Evolutionary conservation across 78 protist genomes (phyloP), one percentile per base, ranked within the genome.

Genomic region (Cavenderia fasciculata): DNA sequence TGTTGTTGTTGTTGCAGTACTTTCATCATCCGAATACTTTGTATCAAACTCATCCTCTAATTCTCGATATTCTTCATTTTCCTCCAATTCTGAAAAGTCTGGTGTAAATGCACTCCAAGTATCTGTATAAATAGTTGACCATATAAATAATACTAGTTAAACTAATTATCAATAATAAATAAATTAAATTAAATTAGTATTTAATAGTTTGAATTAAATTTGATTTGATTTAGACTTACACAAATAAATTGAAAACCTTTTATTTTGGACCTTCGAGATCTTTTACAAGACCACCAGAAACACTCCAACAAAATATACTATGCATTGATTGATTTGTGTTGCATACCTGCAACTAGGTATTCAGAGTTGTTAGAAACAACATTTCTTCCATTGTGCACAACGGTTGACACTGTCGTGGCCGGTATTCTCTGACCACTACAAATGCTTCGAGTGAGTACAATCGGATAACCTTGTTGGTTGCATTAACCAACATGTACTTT

Each of bases 71-170:
- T 77, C 94, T 34, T 49, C 93, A 44, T 95, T 95, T 29, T 93
- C 95, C n/a, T 87, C 95, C 40, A 95, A 29, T 29, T 95, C 97
- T 54, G 41, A 29, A 68, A 95, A 95, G 21, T 87, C 90, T 1
- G 96, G 95, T 10, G 96, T 94, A 74, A 92, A 95, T 0, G 97
- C 95, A 79, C 97, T 95, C 97, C 96, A 95, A 51, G 79, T 87
- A 57, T 94, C 93, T 25, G 86, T 73, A 36, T 75, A 76, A 33
- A 59, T 40, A 4, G 59, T n/a, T 1, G 79, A 62, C 95, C 95
- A 93, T 3, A 93, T 49, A 34, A 47, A 86, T n/a, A n/a, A n/a
- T n/a, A n/a, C n/a, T n/a, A n/a, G n/a, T n/a, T n/a, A n/a, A n/a
- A n/a, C n/a, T n/a, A n/a, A n/a, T n/a, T n/a, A n/a, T n/a, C n/a